phyloP scores from a whole-genome alignment of 2,329 filamentous ascomycete species.

The Aspergillus carbonarius region DNA sequence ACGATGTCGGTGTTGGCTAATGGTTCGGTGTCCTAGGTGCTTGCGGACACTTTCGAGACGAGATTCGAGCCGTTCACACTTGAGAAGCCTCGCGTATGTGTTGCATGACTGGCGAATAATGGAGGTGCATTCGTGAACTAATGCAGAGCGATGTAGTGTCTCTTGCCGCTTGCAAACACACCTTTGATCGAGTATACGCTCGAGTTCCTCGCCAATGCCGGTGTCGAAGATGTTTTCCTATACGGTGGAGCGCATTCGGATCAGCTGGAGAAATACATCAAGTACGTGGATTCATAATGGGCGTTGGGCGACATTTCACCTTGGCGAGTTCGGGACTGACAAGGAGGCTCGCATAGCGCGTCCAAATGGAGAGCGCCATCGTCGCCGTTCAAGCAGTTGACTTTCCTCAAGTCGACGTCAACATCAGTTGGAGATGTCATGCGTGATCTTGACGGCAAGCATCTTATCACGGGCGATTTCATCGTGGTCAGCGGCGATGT shows the following conservation, averaged over 20 bases:
- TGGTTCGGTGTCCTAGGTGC: constrained; percentile 56
- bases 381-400: constrained; percentile 76
- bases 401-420: constrained; percentile 84
- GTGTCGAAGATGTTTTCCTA: constrained; percentile 89
- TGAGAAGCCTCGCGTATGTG: constrained; percentile 77
- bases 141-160: constrained; percentile 60
- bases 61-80: constrained; percentile 86
- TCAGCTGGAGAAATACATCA: constrained; percentile 82
- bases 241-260: constrained; percentile 88
- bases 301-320: not conserved
- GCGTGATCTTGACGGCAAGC: constrained; percentile 84
- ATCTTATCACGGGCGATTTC: constrained; percentile 85
- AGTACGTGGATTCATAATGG: constrained; percentile 39
- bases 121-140: not conserved
- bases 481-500: constrained; percentile 90
- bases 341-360: constrained; percentile 38
- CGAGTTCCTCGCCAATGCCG: constrained; percentile 91
- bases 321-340: constrained; percentile 4
- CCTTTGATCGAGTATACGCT: constrained; percentile 97
- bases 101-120: not conserved
- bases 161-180: constrained; percentile 87
- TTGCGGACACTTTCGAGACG: constrained; percentile 93
- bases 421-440: constrained; percentile 90
- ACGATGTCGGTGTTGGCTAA: constrained; percentile 11
- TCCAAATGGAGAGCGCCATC: constrained; percentile 74